Evolutionary conservation across 2,329 filamentous ascomycete species (phyloP).

Genomic region (Helminthosporium solani): DNA sequence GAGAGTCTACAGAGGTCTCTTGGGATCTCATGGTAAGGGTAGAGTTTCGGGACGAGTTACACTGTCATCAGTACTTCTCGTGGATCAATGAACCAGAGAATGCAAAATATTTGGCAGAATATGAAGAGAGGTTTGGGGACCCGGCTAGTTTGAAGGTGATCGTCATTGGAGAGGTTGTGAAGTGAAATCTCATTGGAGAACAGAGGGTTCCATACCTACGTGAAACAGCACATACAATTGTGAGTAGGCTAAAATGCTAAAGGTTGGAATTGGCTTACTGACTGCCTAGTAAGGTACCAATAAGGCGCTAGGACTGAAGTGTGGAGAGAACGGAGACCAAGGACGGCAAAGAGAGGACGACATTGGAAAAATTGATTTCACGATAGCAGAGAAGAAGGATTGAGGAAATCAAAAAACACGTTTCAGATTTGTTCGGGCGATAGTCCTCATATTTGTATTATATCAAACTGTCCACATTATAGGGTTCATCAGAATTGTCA

Average conservation of each 20-base stretch:
- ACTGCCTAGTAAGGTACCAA: no score
- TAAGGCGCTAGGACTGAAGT: no score
- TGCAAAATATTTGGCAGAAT: constrained; percentile 3
- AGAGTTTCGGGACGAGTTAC: constrained; percentile 8
- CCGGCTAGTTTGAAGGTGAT: constrained; percentile 5
- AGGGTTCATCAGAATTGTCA: no score
- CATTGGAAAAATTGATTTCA: no score
- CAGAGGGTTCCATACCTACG: not conserved
- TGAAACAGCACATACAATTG: not conserved
- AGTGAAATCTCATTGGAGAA: not conserved
- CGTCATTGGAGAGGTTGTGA: constrained; percentile 9
- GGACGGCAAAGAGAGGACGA: no score
- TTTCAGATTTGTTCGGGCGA: no score
- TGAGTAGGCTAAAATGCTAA: not conserved
- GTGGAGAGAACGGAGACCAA: no score
- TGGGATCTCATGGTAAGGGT: constrained; percentile 9
- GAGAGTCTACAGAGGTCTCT: constrained; percentile 2
- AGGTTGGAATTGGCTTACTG: no score
- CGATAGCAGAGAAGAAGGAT: no score
- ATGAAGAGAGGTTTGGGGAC: constrained; percentile 8
- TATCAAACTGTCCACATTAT: no score
- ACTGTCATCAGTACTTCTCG: constrained; percentile 12
- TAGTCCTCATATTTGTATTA: no score
- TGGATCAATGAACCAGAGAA: constrained; percentile 6
- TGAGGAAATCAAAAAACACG: no score